phyloP scores from a whole-genome alignment of 306 rosid genomes.

The Boehmeria nivea region DNA sequence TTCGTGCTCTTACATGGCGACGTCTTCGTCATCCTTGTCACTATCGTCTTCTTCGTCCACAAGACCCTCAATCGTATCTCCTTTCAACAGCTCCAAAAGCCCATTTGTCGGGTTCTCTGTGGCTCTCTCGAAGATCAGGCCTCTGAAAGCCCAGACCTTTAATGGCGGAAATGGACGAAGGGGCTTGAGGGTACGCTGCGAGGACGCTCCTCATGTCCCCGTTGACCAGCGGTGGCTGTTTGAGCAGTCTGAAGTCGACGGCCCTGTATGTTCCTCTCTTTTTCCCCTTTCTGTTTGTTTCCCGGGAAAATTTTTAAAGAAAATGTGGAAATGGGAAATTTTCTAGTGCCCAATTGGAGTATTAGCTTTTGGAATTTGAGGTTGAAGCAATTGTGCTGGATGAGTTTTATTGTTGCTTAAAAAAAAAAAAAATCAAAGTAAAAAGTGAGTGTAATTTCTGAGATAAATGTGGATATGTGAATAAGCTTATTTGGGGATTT shows the following conservation, averaged over 20 bases:
- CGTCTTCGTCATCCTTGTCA: conserved; percentile 31
- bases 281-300: conserved; percentile 9
- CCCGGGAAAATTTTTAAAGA: conserved; percentile 4
- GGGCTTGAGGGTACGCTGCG: conserved; percentile 36
- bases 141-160: conserved; percentile 20
- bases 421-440: too few relatives aligned
- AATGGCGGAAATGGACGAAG: conserved; percentile 11
- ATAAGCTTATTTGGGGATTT: too few relatives aligned
- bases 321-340: neutral
- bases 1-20: conserved; percentile 32
- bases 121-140: conserved; percentile 25
- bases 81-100: conserved; percentile 23
- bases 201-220: conserved; percentile 39
- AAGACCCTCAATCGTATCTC: conserved; percentile 12
- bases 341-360: neutral
- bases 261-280: conserved; percentile 51
- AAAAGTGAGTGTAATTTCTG: neutral
- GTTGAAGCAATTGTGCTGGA: too few relatives aligned
- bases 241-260: conserved; percentile 67
- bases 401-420: too few relatives aligned
- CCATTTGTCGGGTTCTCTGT: conserved; percentile 35
- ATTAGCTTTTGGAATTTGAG: conserved; percentile 1
- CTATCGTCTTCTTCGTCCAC: conserved; percentile 27
- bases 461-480: neutral
- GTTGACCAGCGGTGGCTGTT: conserved; percentile 62